Evolutionary conservation across 345 rosid genomes (phyloP), one percentile per base, ranked within the genome.

Genomic region (Populus nigra): DNA sequence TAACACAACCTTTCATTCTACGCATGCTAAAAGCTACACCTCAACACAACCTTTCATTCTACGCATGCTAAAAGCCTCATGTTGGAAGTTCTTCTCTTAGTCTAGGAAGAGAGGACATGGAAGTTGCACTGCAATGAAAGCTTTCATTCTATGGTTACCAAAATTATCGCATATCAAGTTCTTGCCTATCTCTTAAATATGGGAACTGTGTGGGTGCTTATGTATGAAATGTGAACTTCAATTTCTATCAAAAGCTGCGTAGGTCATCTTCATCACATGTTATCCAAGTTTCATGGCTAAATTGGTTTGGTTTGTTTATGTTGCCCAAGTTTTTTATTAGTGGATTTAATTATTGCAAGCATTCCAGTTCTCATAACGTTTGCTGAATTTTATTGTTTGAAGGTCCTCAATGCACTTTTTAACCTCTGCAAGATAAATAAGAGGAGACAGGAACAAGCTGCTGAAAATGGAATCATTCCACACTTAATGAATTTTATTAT

Each of bases 391-490:
- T 73, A 11, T 59, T 36, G 55, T 76, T 65, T 87, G 87, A 77
- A 96, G 99, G 99, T 96, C 57, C 99, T 96, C 81, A 85, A 89
- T 88, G 92, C 99, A 8, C 87, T 96, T 45, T 92, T 96, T 90
- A 96, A 94, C 80, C 90, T 96, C 77, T 96, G 98, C 93, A 96
- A 96, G 89, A 96, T 96, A 86, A 96, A 96, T 86, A 94, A 94
- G 88, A 90, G 97, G 90, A 90, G 98, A 76, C 99, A 96, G 86
- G 99, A 96, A 82, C 98, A 94, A 86, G 99, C 99, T 10, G 98
- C 99, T 65, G 99, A 96, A 86, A 89, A 94, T 79, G 99, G 99
- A 89, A 96, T 96, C 71, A 91, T 96, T 84, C 98, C 99, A 27
- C 99, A 96, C 82, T 86, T 96, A 83, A 89, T 94, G 98, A 90